Conservation (phyloP, 805 yeast species). For the Pichia exigua region DNA sequence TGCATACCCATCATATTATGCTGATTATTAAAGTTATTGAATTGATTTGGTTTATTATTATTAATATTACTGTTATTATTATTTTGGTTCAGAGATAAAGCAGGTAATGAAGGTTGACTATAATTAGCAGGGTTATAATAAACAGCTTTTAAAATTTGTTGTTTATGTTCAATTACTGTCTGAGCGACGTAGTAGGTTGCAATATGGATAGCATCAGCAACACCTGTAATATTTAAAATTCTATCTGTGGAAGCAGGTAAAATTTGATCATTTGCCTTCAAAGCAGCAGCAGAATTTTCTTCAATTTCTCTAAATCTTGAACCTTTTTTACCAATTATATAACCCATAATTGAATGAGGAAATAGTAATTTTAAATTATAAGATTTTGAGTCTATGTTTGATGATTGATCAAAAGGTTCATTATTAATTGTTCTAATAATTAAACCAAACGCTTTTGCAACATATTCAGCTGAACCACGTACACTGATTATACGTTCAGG, state of each 20-base stretch:
- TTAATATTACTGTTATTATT: not conserved
- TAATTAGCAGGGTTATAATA: conserved; percentile 52
- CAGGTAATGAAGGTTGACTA: conserved; percentile 17
- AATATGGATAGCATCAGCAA: conserved; percentile 80
- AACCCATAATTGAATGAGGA: conserved; percentile 77
- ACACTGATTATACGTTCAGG: conserved; percentile 71
- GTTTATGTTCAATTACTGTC: conserved; percentile 55
- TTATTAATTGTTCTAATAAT: conserved; percentile 58
- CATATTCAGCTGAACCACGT: conserved; percentile 67
- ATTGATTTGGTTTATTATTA: not conserved
- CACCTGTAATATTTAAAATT: conserved; percentile 61
- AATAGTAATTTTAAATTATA: conserved; percentile 54
- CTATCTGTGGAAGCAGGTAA: conserved; percentile 76
- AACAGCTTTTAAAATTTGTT: conserved; percentile 46
- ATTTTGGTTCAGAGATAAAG: conserved; percentile 1
- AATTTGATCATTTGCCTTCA: conserved; percentile 64
- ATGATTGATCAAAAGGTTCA: conserved; percentile 59
- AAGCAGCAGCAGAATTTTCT: conserved; percentile 68
- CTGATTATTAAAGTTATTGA: not conserved
- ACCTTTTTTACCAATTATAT: conserved; percentile 72
- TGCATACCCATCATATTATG: conserved; percentile 22
- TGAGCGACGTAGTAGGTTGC: conserved; percentile 71
- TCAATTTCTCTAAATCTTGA: conserved; percentile 71
- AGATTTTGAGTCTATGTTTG: conserved; percentile 45
- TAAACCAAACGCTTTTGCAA: conserved; percentile 75